Evolutionary conservation across 345 rosid genomes (phyloP).

Genomic region (Sisymbrium irio): DNA sequence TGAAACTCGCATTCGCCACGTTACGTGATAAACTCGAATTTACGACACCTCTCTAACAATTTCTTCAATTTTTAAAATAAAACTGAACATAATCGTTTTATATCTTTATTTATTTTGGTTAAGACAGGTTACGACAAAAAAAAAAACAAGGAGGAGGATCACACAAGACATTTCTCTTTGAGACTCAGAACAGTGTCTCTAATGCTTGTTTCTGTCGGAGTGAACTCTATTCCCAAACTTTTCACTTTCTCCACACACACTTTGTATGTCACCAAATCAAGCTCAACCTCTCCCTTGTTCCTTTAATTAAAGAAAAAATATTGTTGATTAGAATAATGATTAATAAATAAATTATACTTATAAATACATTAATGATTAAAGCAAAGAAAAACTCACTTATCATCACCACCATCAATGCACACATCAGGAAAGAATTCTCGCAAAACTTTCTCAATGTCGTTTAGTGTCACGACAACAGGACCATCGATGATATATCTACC

Average conservation of each 20-base stretch:
- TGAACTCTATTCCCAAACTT: conserved; percentile 12
- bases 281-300: background rate
- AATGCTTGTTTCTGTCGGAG: background rate
- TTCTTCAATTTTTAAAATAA: too few species aligned
- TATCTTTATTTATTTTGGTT: background rate
- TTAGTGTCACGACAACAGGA: background rate
- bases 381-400: background rate
- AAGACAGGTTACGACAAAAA: background rate
- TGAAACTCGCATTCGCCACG: conserved; percentile 25
- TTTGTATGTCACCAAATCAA: background rate
- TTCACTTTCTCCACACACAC: conserved; percentile 13
- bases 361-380: background rate
- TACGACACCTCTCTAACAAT: background rate
- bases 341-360: too few species aligned
- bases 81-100: background rate
- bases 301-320: background rate
- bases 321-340: background rate
- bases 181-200: background rate
- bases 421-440: background rate
- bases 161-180: background rate
- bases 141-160: background rate
- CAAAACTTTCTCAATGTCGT: background rate
- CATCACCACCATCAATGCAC: background rate
- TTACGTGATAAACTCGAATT: conserved; percentile 6
- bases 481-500: conserved; percentile 7